Evolutionary conservation across 345 rosid genomes (phyloP).

Genomic region (Microthlaspi erraticum): DNA sequence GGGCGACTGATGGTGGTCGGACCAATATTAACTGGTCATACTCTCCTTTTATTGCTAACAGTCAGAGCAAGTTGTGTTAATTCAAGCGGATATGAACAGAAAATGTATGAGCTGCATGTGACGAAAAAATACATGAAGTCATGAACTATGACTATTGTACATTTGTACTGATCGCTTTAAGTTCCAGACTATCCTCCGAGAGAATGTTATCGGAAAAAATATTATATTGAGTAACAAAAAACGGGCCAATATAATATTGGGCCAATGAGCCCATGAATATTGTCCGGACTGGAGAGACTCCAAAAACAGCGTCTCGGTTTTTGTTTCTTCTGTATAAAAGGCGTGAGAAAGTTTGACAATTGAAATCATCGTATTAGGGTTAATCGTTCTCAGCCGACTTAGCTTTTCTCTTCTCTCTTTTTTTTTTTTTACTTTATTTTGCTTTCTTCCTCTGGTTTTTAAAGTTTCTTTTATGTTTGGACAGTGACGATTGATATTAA

Average conservation of each 20-base stretch:
- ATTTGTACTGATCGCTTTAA: conserved; percentile 34
- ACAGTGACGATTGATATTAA: too few relatives aligned
- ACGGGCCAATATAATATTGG: background rate
- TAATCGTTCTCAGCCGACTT: background rate
- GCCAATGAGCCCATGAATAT: background rate
- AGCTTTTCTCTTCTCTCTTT: background rate
- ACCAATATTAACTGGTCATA: conserved; percentile 65
- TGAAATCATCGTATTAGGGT: background rate
- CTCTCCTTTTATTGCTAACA: conserved; percentile 64
- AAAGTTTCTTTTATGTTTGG: background rate
- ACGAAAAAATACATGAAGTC: conserved; percentile 27
- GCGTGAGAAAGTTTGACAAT: background rate
- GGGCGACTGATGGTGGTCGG: conserved; percentile 72
- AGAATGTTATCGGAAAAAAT: conserved; percentile 37
- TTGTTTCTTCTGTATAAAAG: conserved; percentile 6
- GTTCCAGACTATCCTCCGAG: conserved; percentile 28
- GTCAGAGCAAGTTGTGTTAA: conserved; percentile 42
- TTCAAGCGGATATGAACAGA: conserved; percentile 30
- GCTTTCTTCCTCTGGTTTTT: background rate
- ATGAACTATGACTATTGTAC: conserved; percentile 49
- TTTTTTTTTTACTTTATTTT: background rate
- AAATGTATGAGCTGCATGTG: conserved; percentile 16
- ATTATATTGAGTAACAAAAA: too few relatives aligned
- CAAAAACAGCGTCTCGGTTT: background rate
- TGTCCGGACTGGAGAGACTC: background rate